Base-by-base conservation (phyloP, 163 green algal species). In the Prototheca wickerhamii region DNA sequence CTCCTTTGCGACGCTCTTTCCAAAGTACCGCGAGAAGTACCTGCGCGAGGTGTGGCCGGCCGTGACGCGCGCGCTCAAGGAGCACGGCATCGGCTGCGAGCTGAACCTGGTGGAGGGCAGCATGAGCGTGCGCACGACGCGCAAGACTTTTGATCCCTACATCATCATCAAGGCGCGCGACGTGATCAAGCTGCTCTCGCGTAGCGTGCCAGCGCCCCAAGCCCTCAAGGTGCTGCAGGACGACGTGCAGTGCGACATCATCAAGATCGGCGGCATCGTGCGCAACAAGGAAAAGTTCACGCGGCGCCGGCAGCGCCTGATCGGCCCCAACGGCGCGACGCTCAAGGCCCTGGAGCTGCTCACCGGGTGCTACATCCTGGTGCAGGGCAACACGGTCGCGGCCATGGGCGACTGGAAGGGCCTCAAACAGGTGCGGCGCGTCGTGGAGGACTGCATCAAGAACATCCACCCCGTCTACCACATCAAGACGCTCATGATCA, bases 401-500 rank as follows among this genome's bases (percentile, higher is more conserved):
- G 84, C 78, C n/a, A 98, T 99, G 92, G 93, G 93, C 0, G 76
- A 82, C 12, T 97, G 82, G 72, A 91, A 94, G 68, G 93, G 91
- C 3, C 81, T 98, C 10, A 98, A 98, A 75, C 66, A 76, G 55
- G 77, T 80, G 54, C 71, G 93, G 21, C 79, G 86, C 31, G 84
- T 99, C 23, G 88, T 97, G 42, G 93, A 99, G 82, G 93, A 99
- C 68, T 96, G 88, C 82, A 96, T 99, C 42, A 89, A 91, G 57
- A 99, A 99, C 76, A 70, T 97, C 15, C 93, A 99, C 79, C 93
- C 93, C 44, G 98, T 99, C 67, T 99, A 98, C 75, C 93, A 98
- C 84, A 98, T 99, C 79, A 99, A 99, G 75, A 82, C 87, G 50
- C 81, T 98, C 20, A 99, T 99, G 93, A 98, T 99, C 77, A 97